Base-by-base conservation (phyloP, 2,329 filamentous ascomycete species). In the Grosmannia huntii region DNA sequence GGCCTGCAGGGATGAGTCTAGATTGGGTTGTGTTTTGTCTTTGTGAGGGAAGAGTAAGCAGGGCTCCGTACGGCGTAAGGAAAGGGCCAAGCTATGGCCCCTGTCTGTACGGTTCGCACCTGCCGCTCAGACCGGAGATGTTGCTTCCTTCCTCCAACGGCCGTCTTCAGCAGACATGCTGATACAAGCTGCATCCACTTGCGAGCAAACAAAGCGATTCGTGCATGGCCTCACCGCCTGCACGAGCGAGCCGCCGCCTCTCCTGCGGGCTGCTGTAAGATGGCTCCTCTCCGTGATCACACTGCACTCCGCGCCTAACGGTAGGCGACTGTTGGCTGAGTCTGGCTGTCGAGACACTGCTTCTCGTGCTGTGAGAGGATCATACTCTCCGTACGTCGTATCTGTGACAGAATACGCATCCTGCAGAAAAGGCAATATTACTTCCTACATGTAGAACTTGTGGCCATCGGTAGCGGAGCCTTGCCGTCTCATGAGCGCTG, bases 381-480 rank as follows among this genome's bases (percentile, higher is more conserved):
- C 27, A 4, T 16, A 27, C 10, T 11, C 12, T n/a, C n/a, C n/a
- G n/a, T n/a, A n/a, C n/a, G n/a, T 28, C 27, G 25, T 50, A 50
- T 50, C 48, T 28, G 23, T 50, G 48, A 44, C 38, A 41, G 41
- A 44, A 44, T n/a, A 19, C 6, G 16, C 41, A 44, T 44, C 41
- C 10, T 44, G 41, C 41, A 44, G 41, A 9, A 3, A 14, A 41
- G 19, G 16, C 41, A 44, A 44, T 44, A n/a, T 44, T 50, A 23
- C 31, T 33, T 33, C 9, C 27, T n/a, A 44, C 19, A n/a, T 31
- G 49, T 51, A 28, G 25, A 10, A 51, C 14, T 19, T 12, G 33
- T 21, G n/a, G 21, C 41, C 41, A 56, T 49, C 6, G 53, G 33
- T 25, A 59, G 57, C 53, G 57, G 54, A 53, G 54, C 25, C 58